These are phyloP conservation scores for Exobasidium cylindrosporum DNA, from an alignment of 1,284 basidiomycete genomes.

Conservation along the genomic window DNA sequence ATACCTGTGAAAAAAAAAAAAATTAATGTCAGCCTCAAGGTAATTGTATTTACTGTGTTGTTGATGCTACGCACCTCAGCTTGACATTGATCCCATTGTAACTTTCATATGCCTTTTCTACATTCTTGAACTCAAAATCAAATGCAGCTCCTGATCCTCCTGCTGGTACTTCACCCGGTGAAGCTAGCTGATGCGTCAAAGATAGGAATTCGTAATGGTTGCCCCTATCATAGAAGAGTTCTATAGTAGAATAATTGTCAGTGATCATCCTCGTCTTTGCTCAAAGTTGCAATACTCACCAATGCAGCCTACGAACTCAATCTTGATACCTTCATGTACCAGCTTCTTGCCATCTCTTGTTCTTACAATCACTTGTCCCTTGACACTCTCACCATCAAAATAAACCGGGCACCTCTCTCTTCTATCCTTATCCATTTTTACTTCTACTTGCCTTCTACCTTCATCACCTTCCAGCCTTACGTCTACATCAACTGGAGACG, in stretches of 20 bases:
- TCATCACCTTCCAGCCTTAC: constrained; percentile 79
- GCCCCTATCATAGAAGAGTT: constrained; percentile 92
- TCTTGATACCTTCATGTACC: constrained; percentile 92
- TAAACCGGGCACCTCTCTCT: constrained; percentile 83
- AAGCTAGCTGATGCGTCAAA: constrained; percentile 86
- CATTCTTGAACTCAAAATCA: constrained; percentile 96
- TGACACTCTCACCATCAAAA: constrained; percentile 87
- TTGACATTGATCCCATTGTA: constrained; percentile 99
- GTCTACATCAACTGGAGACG: constrained; percentile 85
- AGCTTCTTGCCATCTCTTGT: constrained; percentile 93
- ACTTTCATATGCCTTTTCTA: constrained; percentile 97
- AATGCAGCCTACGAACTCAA: constrained; percentile 95
- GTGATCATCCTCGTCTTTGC: neutral
- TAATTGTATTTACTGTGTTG: neutral
- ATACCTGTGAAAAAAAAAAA: constrained; percentile 60
- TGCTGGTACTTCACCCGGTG: constrained; percentile 69
- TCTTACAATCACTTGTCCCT: constrained; percentile 80
- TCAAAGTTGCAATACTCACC: constrained; percentile 61
- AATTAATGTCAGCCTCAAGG: neutral
- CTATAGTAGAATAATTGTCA: constrained; percentile 57
- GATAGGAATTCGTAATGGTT: constrained; percentile 98
- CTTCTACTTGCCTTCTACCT: constrained; percentile 69
- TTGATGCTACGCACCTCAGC: constrained; percentile 58
- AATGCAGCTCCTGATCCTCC: constrained; percentile 56
- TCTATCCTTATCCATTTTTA: constrained; percentile 70